Base-by-base conservation (phyloP, 202 grass and related monocot genomes). In the Elaeis oleifera region DNA sequence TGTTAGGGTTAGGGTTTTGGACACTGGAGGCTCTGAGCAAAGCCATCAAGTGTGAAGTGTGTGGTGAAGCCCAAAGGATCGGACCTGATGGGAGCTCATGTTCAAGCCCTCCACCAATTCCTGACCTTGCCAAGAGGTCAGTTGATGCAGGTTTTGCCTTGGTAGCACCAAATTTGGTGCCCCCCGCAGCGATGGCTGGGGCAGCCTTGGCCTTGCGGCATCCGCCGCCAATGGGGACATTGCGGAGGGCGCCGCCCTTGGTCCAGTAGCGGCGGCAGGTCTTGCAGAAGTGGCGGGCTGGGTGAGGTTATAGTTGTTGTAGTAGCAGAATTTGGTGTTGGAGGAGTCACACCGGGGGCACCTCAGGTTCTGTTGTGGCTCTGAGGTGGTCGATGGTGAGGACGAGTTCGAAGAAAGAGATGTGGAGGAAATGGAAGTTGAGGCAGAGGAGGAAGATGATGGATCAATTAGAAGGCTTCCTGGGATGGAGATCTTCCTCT, bases 271-370 rank as follows among this genome's bases (percentile, higher is more conserved):
- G 84, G 72, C 84, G 84, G 84, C 84, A 87, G 1, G 84, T 87
- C 79, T 83, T 87, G 79, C 84, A 87, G 84, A 87, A 87, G 76
- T 87, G 84, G 63, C 84, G 79, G 4, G 84, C 76, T 87, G 84
- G 59, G 84, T 79, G 59, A 76, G 79, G 76, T 79, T 83, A 63
- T 83, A 83, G 76, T 87, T 87, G 76, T 87, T 87, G 84, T 83
- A 87, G 79, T 87, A 87, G 79, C 84, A 87, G 79, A 87, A 87
- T 72, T 87, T 87, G 79, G 84, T 87, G 79, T 87, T 83, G 53
- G 84, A 65, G 16, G 84, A 87, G 68, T 87, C 69, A 58, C 84
- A 87, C 63, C 84, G 76, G 4, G 84, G 84, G 72, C 84, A 87
- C 0, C 72, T 79, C 20, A 87, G 36, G 36, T 44, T 44, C 36